These are phyloP conservation scores for Collybia mongolica DNA, from an alignment of 768 basidiomycete species.

Conservation along the genomic window DNA sequence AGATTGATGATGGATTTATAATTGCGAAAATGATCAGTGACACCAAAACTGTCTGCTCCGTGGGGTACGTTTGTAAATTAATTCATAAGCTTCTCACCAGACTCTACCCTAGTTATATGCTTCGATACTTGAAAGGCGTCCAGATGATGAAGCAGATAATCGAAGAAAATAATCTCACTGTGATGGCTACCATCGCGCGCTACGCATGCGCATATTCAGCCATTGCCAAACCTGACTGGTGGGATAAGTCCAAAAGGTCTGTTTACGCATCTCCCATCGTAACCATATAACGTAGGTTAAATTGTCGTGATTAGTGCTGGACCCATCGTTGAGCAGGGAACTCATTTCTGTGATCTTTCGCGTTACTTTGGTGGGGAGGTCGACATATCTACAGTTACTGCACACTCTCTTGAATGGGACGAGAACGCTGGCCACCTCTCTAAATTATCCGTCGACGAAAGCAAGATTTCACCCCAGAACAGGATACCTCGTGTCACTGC, in stretches of 20 bases:
- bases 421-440: slow-evolving; percentile 85
- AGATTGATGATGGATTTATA: slow-evolving; percentile 66
- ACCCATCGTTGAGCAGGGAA: slow-evolving; percentile 88
- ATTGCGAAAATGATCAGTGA: slow-evolving; percentile 74
- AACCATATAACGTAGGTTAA: slow-evolving; percentile 1
- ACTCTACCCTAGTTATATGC: slow-evolving; percentile 68
- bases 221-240: slow-evolving; percentile 86
- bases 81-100: background rate
- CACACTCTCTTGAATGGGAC: slow-evolving; percentile 91
- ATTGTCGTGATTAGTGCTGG: slow-evolving; percentile 50
- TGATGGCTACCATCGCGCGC: slow-evolving; percentile 95
- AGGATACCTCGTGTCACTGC: slow-evolving; percentile 92
- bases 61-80: slow-evolving; percentile 58
- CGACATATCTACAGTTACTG: slow-evolving; percentile 74
- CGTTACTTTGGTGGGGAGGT: slow-evolving; percentile 98
- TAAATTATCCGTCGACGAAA: slow-evolving; percentile 83
- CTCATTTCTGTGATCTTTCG: slow-evolving; percentile 96
- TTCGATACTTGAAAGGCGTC: slow-evolving; percentile 89
- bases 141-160: slow-evolving; percentile 98
- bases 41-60: slow-evolving; percentile 77
- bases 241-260: slow-evolving; percentile 87
- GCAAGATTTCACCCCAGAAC: slow-evolving; percentile 79
- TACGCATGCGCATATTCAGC: slow-evolving; percentile 88
- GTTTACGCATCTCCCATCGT: slow-evolving; percentile 3
- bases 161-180: slow-evolving; percentile 88